Evolutionary conservation across 768 basidiomycete species (phyloP), one percentile per base, ranked within the genome.

Genomic region (Neoboletus brunneissimus): DNA sequence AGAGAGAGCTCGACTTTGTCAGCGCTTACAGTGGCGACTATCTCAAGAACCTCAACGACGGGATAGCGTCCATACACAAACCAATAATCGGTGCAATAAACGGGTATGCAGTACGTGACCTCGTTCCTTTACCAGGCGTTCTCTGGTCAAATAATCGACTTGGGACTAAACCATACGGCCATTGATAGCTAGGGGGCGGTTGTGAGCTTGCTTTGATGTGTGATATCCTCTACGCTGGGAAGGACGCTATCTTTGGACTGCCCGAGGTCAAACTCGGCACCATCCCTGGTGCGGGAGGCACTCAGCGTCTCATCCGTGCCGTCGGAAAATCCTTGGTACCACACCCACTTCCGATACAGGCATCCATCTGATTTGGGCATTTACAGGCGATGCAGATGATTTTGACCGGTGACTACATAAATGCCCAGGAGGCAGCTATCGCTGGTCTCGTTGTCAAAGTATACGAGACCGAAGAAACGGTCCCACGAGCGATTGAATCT

Each of bases 161-260:
- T 20, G 3, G n/a, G 29, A 29, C 49, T 57, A 34, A 43, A 37
- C 10, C 29, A 86, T 75, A 40, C 16, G 27, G 38, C 9, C 20
- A 4, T 32, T 43, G 15, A 35, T 16, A 97, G 94, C 86, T 98
- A 58, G 96, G 96, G 5, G 96, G 95, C 40, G 96, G 96, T 18
- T 97, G 95, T 69, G 96, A 98, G 73, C 85, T 98, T 34, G 95
- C 95, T 0, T 79, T 98, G 65, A 93, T 93, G 89, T 93, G 91
- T 72, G 95, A 98, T 72, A 91, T 97, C 71, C 84, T 97, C 67
- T 84, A 95, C 55, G 92, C 91, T 12, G 88, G 91, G 9, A 86
- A 89, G 2, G 88, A 81, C 23, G 94, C 96, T 13, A 83, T 85
- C 56, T 98, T 98, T 68, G 94, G 93, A 18, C 95, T 96, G 68